Conservation (phyloP, 2,329 filamentous ascomycete genomes). For the Seiridium cupressi region DNA sequence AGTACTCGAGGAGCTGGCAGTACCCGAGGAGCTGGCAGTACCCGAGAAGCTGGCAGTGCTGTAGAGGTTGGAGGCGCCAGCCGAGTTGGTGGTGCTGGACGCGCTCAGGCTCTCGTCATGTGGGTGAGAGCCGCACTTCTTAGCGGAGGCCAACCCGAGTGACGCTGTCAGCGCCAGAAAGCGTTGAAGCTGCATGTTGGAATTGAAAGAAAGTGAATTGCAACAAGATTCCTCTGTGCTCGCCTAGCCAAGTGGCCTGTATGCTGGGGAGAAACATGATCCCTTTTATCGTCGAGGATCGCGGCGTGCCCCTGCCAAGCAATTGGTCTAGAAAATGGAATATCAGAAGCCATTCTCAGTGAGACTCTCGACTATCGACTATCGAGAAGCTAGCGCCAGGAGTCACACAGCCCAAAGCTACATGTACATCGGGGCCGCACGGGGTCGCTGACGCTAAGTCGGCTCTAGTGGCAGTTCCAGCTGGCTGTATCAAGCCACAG, state of each 20-base stretch:
- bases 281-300: neutral
- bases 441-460: neutral
- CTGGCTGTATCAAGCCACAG: neutral
- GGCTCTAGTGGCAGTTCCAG: neutral
- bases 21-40: too few species aligned
- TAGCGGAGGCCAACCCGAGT: neutral
- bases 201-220: neutral
- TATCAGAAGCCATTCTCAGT: neutral
- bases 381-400: neutral
- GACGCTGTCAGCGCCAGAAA: neutral
- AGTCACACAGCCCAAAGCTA: neutral
- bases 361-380: neutral
- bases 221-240: neutral
- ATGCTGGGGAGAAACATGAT: neutral
- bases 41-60: too few species aligned
- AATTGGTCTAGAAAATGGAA: neutral
- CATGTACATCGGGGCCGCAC: too few species aligned
- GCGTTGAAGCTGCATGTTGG: neutral
- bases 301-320: neutral
- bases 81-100: neutral
- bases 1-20: too few species aligned
- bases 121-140: neutral
- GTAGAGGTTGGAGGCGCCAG: too few species aligned
- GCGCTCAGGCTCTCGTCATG: neutral
- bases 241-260: neutral